Evolutionary conservation across 495 filamentous ascomycete genomes (phyloP).

Genomic region (Aspergillus sclerotiicarbonarius): DNA sequence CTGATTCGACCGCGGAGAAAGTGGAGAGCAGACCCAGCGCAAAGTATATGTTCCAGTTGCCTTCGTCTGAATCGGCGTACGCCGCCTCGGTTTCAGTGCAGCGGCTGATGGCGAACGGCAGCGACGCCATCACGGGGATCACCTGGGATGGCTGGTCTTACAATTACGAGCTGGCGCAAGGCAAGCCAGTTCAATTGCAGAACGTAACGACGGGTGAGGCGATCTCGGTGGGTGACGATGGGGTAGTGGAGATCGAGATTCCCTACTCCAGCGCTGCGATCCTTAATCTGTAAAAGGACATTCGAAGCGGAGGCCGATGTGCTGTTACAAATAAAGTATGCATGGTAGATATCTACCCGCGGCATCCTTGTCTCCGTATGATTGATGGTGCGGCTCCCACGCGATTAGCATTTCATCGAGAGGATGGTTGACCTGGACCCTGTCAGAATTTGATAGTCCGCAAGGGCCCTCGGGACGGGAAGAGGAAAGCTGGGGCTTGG

Average conservation of each 20-base stretch:
- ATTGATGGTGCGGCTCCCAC: background rate
- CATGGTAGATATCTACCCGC: background rate
- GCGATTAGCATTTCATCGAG: background rate
- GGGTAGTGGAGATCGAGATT: constrained; percentile 46
- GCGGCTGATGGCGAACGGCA: constrained; percentile 59
- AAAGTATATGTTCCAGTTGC: constrained; percentile 48
- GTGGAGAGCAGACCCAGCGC: constrained; percentile 6
- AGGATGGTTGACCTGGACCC: background rate
- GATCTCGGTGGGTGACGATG: constrained; percentile 38
- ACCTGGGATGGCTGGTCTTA: constrained; percentile 64
- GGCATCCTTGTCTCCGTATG: background rate
- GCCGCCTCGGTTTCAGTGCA: constrained; percentile 33
- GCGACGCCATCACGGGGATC: constrained; percentile 60
- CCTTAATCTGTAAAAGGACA: constrained; percentile 35
- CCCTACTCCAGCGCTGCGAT: constrained; percentile 49
- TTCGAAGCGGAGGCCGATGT: background rate
- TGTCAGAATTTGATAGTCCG: background rate
- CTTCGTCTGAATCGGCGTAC: constrained; percentile 19
- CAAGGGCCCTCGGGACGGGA: background rate
- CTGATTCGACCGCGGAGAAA: background rate
- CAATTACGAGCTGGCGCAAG: constrained; percentile 59
- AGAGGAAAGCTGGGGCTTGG: background rate
- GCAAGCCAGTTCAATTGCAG: constrained; percentile 51
- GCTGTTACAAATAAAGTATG: background rate
- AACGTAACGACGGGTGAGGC: constrained; percentile 60